Conservation (phyloP, 345 rosid species). For the Microthlaspi erraticum region DNA sequence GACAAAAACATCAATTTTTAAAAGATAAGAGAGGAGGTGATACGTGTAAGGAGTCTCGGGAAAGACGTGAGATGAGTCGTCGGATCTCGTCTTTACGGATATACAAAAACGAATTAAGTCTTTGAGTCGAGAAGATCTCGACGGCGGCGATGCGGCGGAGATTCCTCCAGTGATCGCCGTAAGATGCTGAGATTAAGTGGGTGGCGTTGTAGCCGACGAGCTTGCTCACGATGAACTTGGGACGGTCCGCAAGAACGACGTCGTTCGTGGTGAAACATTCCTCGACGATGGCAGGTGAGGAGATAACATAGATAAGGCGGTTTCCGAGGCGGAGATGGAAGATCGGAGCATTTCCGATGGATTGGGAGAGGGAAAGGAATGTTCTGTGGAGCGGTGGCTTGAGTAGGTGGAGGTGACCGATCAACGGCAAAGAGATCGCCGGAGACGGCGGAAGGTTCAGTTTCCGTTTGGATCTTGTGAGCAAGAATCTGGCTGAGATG, state of each 20-base stretch:
- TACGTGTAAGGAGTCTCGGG: constrained; percentile 35
- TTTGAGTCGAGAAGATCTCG: constrained; percentile 49
- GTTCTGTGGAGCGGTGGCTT: constrained; percentile 50
- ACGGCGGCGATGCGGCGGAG: constrained; percentile 53
- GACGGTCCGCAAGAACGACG: constrained; percentile 56
- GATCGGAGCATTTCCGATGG: constrained; percentile 50
- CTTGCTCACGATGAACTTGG: constrained; percentile 36
- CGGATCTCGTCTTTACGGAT: constrained; percentile 51
- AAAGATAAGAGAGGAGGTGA: neutral
- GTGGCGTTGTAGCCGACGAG: constrained; percentile 49
- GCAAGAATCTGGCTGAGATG: constrained; percentile 6
- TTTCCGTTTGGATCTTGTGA: constrained; percentile 30
- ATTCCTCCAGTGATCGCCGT: constrained; percentile 69
- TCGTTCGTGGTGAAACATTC: constrained; percentile 63
- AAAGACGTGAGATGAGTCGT: constrained; percentile 32
- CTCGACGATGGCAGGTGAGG: constrained; percentile 46
- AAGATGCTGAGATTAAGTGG: constrained; percentile 41
- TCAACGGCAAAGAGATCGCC: constrained; percentile 47
- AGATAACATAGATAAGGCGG: constrained; percentile 46
- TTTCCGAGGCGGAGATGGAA: constrained; percentile 55
- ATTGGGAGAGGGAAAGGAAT: constrained; percentile 43
- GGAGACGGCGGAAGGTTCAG: constrained; percentile 56
- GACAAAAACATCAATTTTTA: too few species aligned
- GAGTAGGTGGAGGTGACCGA: constrained; percentile 64
- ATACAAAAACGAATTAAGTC: constrained; percentile 40